Evolutionary conservation across 441 rosid species (phyloP), one percentile per base, ranked within the genome.

Genomic region (Corymbia citriodora): DNA sequence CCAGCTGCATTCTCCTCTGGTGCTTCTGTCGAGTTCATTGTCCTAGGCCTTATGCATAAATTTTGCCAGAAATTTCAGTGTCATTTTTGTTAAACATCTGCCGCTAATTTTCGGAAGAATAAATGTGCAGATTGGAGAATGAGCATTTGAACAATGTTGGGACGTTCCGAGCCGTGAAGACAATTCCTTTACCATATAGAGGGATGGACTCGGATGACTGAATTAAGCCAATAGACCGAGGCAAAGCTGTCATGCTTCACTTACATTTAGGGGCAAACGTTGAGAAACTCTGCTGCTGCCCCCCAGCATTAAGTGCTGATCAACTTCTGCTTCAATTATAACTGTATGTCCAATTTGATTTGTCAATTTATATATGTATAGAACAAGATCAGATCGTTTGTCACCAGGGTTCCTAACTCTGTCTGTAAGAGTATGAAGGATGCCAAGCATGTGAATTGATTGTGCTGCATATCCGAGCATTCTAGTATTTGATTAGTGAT

Each of bases 81-180:
- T 48, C 86, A 13, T 81, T 45, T 48, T 81, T 4, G 10, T 81
- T 14, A 8, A 48, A 48, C 86, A 45, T 81, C 86, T 48, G 53
- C 86, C 29, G 9, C 86, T 45, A 81, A 81, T 4, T 81, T 25
- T 63, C 55, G 21, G 40, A 27, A 68, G 25, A 65, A 88, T 63
- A 45, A 65, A 68, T 33, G 2, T 52, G 88, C 95, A 97, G 99
- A 93, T 90, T 98, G 96, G 99, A 98, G 95, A 96, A 97, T 89
- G 99, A 98, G 90, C 99, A 97, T 94, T 87, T 98, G 92, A 96
- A 93, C 94, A 98, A 98, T 89, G 99, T 94, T 3, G 99, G 99
- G 86, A 96, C 95, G 90, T 98, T 93, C 95, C 93, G 99, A 92
- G 99, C 98, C 49, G 99, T 97, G 90, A 97, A 96, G 95, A 91